Percentiles rank a stretch among this genome's conserved stretches.
These are phyloP conservation scores for Cladosporium halotolerans DNA, from an alignment of 2,329 filamentous ascomycete genomes.

Conservation along the genomic window DNA sequence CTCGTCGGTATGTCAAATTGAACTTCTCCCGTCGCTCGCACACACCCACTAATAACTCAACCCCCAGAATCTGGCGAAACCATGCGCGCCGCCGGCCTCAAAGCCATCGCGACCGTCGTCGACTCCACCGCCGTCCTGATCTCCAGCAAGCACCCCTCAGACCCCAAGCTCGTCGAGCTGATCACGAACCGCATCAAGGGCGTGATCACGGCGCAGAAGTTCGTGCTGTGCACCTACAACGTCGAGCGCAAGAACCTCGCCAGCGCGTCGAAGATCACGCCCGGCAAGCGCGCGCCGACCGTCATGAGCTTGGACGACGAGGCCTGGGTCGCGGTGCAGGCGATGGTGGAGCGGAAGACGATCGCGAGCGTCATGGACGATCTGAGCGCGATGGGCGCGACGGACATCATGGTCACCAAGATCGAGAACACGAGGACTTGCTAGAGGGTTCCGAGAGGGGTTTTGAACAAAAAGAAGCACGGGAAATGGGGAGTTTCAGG, in stretches of 20 bases:
- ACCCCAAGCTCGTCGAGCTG: constrained; percentile 72
- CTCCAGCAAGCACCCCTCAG: constrained; percentile 77
- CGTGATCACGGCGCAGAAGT: constrained; percentile 91
- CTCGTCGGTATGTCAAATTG: constrained; percentile 69
- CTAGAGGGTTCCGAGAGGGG: background rate
- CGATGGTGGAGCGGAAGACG: constrained; percentile 85
- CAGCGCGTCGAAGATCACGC: constrained; percentile 70
- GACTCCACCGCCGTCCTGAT: constrained; percentile 84
- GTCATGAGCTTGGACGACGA: constrained; percentile 82
- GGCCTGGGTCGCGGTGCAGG: constrained; percentile 88
- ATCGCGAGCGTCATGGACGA: constrained; percentile 85
- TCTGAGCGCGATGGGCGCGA: constrained; percentile 66
- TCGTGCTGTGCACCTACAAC: constrained; percentile 95
- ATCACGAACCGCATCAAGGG: constrained; percentile 83
- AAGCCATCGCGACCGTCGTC: constrained; percentile 89
- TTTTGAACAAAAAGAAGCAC: background rate
- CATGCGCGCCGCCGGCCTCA: constrained; percentile 91
- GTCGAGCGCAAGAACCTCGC: constrained; percentile 64
- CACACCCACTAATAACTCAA: background rate
- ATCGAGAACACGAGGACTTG: constrained; percentile 69
- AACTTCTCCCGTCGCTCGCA: background rate
- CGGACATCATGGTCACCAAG: constrained; percentile 77
- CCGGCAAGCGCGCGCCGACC: constrained; percentile 88
- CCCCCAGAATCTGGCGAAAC: constrained; percentile 86
- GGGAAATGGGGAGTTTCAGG: background rate